Conservation (phyloP, 208 protist genomes). For the Borovskyia barvae region DNA sequence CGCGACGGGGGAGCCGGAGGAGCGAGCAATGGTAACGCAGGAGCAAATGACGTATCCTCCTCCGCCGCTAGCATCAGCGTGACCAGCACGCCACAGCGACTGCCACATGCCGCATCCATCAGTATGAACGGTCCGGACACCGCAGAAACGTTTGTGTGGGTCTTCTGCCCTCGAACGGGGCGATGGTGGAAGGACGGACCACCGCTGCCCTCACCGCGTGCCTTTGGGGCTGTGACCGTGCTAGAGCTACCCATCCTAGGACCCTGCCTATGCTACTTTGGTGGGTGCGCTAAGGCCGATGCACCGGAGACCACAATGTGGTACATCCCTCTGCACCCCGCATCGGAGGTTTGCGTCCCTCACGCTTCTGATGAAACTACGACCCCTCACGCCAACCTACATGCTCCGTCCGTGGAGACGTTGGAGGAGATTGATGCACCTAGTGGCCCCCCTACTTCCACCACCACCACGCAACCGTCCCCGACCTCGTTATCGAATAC, state of each 20-base stretch:
- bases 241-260: conserved; percentile 34
- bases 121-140: conserved; percentile 13
- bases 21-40: neutral
- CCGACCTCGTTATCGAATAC: too few species aligned
- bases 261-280: conserved; percentile 46
- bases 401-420: too few species aligned
- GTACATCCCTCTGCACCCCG: conserved; percentile 35
- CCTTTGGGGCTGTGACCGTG: conserved; percentile 34
- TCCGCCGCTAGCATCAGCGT: conserved; percentile 7
- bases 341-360: neutral
- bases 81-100: conserved; percentile 14
- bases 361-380: too few species aligned
- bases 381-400: too few species aligned
- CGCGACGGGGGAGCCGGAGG: neutral
- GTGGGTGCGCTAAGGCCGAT: conserved; percentile 37
- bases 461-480: too few species aligned
- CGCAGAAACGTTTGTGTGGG: conserved; percentile 43
- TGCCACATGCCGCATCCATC: conserved; percentile 18
- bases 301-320: conserved; percentile 49
- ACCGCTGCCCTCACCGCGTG: conserved; percentile 35
- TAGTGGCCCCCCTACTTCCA: too few species aligned
- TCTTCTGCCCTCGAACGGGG: conserved; percentile 34
- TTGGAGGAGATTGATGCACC: too few species aligned
- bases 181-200: conserved; percentile 26
- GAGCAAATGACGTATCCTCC: neutral